Base-by-base conservation (phyloP, 2,329 filamentous ascomycete species). In the Fusarium zealandicum region DNA sequence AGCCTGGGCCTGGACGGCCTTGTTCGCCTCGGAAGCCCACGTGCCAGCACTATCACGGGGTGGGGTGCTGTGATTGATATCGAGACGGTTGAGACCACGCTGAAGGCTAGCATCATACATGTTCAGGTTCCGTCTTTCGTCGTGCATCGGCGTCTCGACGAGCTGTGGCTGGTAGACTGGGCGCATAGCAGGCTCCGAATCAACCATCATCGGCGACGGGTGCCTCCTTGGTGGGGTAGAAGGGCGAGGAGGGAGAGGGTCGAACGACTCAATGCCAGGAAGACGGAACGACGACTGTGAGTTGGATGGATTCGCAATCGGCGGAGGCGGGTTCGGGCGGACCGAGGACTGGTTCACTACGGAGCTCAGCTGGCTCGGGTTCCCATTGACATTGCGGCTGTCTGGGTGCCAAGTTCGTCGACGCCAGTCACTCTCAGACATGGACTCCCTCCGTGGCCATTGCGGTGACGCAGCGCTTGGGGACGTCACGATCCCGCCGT, bases 331-430 rank as follows among this genome's bases (percentile, higher is more conserved):
- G 74, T 68, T 84, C 67, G 70, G 85, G 70, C 75, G 83, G 74
- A 76, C 82, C 59, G 78, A 85, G 70, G 73, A 85, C 67, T 90
- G 86, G 5, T 86, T 91, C 57, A 90, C 85, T 32, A 91, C 89
- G 59, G 90, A 89, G 65, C 85, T 90, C 46, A 96, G 73, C 73
- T 90, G 93, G 12, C 87, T 89, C 13, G 84, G 82, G 41, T 87
- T 85, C 27, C 86, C 78, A 54, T 81, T 81, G 57, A 85, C 86
- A 59, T 82, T 82, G 13, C 83, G 81, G 54, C 86, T 89, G 57
- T 92, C 90, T 1, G 92, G 90, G 73, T 97, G 93, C 93, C 93
- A 97, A 3, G 93, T 97, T 46, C 92, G 84, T 57, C 93, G 82
- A 60, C 92, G 86, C 83, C 87, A 90, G 49, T 90, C 89, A 35